These are phyloP conservation scores for Penicillium sp. DNA, from an alignment of 2,329 filamentous ascomycete species.

Conservation along the genomic window DNA sequence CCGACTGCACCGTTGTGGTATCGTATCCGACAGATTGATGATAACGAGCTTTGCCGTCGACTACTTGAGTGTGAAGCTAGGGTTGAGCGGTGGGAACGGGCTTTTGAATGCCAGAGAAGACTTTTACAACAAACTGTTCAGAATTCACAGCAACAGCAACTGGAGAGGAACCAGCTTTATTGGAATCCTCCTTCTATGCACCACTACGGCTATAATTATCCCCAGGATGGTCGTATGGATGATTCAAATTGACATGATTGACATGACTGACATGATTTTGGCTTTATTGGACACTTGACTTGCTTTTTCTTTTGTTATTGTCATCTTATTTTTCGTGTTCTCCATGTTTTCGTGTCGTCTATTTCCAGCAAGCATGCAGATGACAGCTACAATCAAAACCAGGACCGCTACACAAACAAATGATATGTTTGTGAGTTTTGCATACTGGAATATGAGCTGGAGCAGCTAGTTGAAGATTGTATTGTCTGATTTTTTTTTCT, in stretches of 20 bases:
- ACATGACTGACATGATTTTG: neutral
- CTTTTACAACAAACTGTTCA: constrained; percentile 30
- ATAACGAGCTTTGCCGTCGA: constrained; percentile 36
- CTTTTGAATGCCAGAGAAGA: constrained; percentile 29
- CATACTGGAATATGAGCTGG: neutral
- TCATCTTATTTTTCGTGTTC: too few relatives aligned
- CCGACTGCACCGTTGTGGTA: constrained; percentile 10
- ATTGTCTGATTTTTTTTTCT: neutral
- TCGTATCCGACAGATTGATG: constrained; percentile 24
- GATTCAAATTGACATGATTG: constrained; percentile 4
- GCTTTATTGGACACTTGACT: neutral
- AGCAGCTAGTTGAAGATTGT: neutral
- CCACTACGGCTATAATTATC: constrained; percentile 21
- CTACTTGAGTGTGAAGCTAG: constrained; percentile 38
- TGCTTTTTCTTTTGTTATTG: neutral
- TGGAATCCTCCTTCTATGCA: constrained; percentile 24
- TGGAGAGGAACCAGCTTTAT: constrained; percentile 15
- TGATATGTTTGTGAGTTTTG: neutral
- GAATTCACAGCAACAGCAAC: constrained; percentile 18
- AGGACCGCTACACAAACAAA: neutral
- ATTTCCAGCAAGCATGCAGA: neutral
- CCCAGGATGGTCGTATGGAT: constrained; percentile 9
- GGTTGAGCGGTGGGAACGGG: constrained; percentile 34
- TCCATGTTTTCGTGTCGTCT: neutral
- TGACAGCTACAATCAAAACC: neutral